These are phyloP conservation scores for Microsporum canis DNA, from an alignment of 2,329 filamentous ascomycete species.

Conservation along the genomic window DNA sequence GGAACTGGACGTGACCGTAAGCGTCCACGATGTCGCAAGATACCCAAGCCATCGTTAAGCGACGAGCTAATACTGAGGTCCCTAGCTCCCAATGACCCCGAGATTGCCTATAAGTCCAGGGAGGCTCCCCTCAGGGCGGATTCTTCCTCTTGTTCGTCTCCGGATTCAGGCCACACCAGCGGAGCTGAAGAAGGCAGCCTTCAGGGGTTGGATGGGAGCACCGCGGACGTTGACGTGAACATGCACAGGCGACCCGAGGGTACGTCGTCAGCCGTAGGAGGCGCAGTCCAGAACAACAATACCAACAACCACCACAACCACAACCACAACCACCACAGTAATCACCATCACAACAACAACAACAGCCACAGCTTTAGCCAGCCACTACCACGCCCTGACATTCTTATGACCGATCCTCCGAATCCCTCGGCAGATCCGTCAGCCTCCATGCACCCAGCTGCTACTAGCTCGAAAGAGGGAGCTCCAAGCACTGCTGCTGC, in stretches of 20 bases:
- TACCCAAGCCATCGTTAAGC: conserved; percentile 36
- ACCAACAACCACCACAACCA: background rate
- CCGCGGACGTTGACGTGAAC: background rate
- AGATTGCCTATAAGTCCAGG: conserved; percentile 43
- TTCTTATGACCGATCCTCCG: background rate
- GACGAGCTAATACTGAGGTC: conserved; percentile 57
- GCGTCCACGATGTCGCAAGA: conserved; percentile 19
- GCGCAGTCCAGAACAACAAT: background rate
- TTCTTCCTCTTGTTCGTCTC: background rate
- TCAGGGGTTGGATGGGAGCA: background rate
- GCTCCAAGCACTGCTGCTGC: background rate
- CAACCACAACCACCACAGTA: background rate
- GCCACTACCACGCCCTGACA: background rate
- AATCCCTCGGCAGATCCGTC: background rate
- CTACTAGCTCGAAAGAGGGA: background rate
- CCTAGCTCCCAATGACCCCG: conserved; percentile 53
- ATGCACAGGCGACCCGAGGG: background rate
- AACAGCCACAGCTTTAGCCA: background rate
- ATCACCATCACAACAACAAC: background rate
- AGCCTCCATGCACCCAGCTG: background rate
- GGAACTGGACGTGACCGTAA: conserved; percentile 25
- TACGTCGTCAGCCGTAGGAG: background rate
- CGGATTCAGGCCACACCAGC: background rate
- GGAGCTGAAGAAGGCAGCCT: background rate
- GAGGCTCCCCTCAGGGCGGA: conserved; percentile 6